Evolutionary conservation across 2,329 filamentous ascomycete species (phyloP).

Genomic region (Aspergillus niger): DNA sequence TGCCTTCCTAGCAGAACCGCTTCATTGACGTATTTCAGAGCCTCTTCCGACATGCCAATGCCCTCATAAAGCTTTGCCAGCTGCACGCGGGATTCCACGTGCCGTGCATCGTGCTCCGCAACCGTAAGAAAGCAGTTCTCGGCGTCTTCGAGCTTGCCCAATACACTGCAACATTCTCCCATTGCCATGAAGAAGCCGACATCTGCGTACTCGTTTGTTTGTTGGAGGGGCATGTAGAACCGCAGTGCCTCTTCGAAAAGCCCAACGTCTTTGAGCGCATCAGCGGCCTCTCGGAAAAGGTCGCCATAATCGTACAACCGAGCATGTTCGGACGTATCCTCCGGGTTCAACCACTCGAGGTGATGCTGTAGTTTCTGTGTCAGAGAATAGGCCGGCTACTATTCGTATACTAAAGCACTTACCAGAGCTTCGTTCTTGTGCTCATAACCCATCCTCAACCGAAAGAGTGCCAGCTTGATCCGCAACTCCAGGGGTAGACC

Average conservation of each 20-base stretch:
- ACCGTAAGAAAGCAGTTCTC: conserved; percentile 76
- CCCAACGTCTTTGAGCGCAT: conserved; percentile 56
- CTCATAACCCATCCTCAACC: conserved; percentile 68
- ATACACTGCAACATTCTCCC: conserved; percentile 65
- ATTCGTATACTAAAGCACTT: conserved; percentile 37
- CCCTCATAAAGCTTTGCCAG: conserved; percentile 84
- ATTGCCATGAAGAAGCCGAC: conserved; percentile 54
- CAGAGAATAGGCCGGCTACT: background rate
- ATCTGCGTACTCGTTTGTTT: conserved; percentile 51
- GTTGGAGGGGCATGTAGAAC: conserved; percentile 58
- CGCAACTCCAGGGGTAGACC: conserved; percentile 80
- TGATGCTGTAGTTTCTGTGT: conserved; percentile 54
- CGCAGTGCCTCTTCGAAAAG: conserved; percentile 58
- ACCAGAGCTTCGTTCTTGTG: conserved; percentile 71
- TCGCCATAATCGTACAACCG: conserved; percentile 70
- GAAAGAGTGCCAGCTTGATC: conserved; percentile 78
- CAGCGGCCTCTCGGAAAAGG: conserved; percentile 72
- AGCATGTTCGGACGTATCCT: conserved; percentile 53
- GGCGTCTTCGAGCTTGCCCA: conserved; percentile 66
- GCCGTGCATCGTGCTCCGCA: conserved; percentile 69
- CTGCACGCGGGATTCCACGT: conserved; percentile 75
- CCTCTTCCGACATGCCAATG: conserved; percentile 71
- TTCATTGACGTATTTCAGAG: conserved; percentile 74
- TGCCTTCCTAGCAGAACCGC: conserved; percentile 65
- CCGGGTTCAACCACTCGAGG: conserved; percentile 69